phyloP scores from a whole-genome alignment of 108 stramenopile species.

The Nitzschia palea region DNA sequence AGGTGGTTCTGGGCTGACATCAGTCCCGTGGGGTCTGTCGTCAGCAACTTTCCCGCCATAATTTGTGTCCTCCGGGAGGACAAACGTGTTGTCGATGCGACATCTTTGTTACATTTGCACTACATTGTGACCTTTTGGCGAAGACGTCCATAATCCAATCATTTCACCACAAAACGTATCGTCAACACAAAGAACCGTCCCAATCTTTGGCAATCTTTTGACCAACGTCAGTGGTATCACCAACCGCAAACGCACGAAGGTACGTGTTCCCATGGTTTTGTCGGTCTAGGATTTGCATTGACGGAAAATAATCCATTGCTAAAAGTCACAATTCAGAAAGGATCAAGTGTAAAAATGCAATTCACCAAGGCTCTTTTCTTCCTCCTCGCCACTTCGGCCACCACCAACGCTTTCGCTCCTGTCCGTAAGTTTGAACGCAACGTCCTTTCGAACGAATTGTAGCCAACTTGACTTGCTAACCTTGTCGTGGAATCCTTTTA shows the following conservation, averaged over 20 bases:
- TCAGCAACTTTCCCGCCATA: constrained; percentile 2
- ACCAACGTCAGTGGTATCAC: constrained; percentile 1
- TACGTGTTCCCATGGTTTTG: constrained; percentile 8
- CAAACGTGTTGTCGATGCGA: not conserved
- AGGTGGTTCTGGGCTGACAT: no score
- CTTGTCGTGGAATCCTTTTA: not conserved
- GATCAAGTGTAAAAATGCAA: constrained; percentile 56
- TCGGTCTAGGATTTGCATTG: no score
- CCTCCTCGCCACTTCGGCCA: constrained; percentile 55
- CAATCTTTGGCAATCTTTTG: not conserved
- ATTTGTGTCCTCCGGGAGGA: not conserved
- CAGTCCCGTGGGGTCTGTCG: not conserved
- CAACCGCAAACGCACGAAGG: constrained; percentile 2
- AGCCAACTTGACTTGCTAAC: not conserved
- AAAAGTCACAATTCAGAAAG: not conserved
- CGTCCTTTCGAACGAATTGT: not conserved
- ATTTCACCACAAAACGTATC: not conserved
- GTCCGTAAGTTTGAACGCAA: constrained; percentile 48
- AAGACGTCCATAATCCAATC: not conserved
- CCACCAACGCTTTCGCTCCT: constrained; percentile 77
- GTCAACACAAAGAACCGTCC: not conserved
- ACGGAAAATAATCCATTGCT: no score
- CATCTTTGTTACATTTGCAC: not conserved
- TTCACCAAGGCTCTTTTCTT: constrained; percentile 65
- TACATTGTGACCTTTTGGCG: not conserved